A percentile compares a stretch with the other conserved stretches of the same genome.
phyloP scores from a whole-genome alignment of 1,284 basidiomycete genomes.

The Pisolithus thermaeus region DNA sequence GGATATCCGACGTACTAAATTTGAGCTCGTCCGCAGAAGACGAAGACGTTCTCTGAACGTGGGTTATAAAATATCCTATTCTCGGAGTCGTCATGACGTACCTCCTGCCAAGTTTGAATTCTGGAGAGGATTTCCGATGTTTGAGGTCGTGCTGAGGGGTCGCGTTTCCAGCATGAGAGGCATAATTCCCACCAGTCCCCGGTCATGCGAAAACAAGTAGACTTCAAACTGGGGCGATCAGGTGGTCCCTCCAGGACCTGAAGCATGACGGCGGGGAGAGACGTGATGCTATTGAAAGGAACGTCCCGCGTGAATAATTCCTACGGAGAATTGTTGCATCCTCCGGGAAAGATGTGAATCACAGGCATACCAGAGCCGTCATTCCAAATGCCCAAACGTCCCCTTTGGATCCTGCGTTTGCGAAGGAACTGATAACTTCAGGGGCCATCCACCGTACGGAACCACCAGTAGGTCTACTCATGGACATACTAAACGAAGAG shows the following conservation, averaged over 20 bases:
- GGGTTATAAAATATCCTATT: no score
- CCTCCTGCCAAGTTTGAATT: no score
- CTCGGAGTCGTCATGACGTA: no score
- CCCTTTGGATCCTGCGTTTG: neutral
- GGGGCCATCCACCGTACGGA: constrained; percentile 22
- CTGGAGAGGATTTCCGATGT: neutral
- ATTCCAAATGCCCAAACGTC: constrained; percentile 1
- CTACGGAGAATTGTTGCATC: neutral
- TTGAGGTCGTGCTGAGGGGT: neutral
- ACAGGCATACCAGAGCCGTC: neutral
- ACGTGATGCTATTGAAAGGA: neutral
- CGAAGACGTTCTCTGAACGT: no score
- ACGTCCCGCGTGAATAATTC: neutral
- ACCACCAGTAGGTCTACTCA: neutral
- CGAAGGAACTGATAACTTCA: constrained; percentile 7
- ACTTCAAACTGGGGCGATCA: neutral
- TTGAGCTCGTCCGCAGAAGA: no score
- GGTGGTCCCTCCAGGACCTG: neutral
- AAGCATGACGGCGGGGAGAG: neutral
- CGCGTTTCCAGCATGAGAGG: neutral
- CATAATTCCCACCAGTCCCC: neutral
- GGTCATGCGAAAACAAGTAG: neutral
- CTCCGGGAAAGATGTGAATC: neutral
- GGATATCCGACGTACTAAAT: no score
- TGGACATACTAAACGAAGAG: constrained; percentile 15